Evolutionary conservation across 371 early-diverging fungal genomes (phyloP), one percentile per base, ranked within the genome.

Genomic region (Rhizopus microsporus): DNA sequence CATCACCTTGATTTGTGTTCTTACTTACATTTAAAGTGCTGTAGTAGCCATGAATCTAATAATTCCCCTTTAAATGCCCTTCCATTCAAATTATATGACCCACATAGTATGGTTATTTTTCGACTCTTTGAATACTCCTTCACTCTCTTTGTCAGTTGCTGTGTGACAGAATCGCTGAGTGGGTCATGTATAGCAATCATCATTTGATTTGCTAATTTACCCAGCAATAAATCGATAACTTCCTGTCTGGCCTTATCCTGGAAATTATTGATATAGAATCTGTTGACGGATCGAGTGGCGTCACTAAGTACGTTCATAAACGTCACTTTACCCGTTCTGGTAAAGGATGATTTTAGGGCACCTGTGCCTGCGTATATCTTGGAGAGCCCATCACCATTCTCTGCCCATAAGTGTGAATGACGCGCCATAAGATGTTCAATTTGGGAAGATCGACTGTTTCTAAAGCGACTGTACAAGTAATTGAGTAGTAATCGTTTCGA

Each of bases 311-410:
- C 82, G 29, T 92, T 92, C 54, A 88, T 79, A 53, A 93, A 73
- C 1, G 93, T 94, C 38, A 86, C 82, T 66, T 95, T 97, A 39
- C 96, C 99, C 4, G 92, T 88, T 30, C 92, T 77, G 0, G 98
- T 96, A 43, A 93, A 87, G 5, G 93, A 88, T 2, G 95, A 91
- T 60, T 97, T 96, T 4, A 99, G 80, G 5, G 99, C 99, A 3
- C 94, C 94, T 31, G 99, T 99, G 12, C 99, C 99, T 2, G 99
- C 91, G 73, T 99, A 99, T 30, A 97, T 92, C 44, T 85, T 86
- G 29, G 95, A 94, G 3, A 99, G 68, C 43, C 82, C 82, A 69
- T 99, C 97, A 1, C 98, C 99, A 69, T 99, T 96, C 59, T 93
- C 88, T 2, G 93, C 94, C 96, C 96, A 99, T n/a, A 97, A 64